These are phyloP conservation scores for Lagerstroemia speciosa DNA, from an alignment of 345 rosid species.

Conservation along the genomic window DNA sequence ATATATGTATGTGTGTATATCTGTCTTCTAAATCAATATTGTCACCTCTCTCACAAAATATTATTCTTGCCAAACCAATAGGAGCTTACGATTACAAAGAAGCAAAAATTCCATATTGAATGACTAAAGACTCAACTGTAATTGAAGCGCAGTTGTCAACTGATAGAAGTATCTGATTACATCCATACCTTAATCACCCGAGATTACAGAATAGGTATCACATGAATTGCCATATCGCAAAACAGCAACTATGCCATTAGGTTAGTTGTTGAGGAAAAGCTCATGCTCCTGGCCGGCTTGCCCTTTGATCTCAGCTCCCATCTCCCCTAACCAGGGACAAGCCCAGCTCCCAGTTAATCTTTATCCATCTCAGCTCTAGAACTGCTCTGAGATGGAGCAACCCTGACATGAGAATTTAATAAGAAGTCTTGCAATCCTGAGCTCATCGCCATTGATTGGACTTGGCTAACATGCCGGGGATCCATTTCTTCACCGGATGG, in stretches of 20 bases:
- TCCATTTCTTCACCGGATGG: not conserved
- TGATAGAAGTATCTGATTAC: not conserved
- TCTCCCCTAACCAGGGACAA: no score
- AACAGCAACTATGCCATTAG: not conserved
- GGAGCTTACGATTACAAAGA: not conserved
- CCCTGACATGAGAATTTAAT: not conserved
- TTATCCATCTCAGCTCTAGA: not conserved
- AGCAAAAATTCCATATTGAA: not conserved
- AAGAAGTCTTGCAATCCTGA: slow-evolving; percentile 1
- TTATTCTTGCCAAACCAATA: not conserved
- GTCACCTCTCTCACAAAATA: not conserved
- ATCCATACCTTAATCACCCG: not conserved
- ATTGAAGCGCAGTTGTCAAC: not conserved
- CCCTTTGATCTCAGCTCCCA: not conserved
- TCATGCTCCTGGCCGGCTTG: not conserved
- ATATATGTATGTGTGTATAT: not conserved
- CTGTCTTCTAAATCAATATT: not conserved
- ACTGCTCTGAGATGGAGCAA: not conserved
- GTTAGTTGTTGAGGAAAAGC: not conserved
- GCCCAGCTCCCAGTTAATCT: not conserved
- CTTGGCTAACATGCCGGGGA: not conserved
- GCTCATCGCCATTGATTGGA: not conserved
- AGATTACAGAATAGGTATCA: not conserved
- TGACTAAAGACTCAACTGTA: not conserved
- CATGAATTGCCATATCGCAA: not conserved